Base-by-base conservation (phyloP, 805 yeast genomes). In the Starmerella powellii region DNA sequence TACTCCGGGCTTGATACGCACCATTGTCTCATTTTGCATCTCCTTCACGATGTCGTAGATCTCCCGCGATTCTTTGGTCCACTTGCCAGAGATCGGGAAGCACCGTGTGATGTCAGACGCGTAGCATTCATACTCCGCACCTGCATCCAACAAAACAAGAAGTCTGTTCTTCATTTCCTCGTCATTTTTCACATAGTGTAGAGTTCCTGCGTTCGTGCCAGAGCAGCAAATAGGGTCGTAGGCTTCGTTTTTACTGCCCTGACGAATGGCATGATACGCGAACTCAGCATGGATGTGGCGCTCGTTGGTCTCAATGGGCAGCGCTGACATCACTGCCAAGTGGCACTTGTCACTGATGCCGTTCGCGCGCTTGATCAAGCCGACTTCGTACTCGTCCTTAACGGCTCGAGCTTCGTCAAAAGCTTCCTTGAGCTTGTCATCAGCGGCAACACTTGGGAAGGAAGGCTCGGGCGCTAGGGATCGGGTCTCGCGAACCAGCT, bases 191-290 rank as follows among this genome's bases (percentile, higher is more conserved):
- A 82, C 77, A 57, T 87, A 88, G 60, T 88, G 98, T 46, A 88
- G 70, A 2, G 95, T 85, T 13, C 94, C 84, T 60, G 95, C 83
- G 50, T 78, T 76, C 26, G 93, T 78, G 0, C 97, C 98, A 2
- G 94, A 73, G 56, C 98, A 87, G 60, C 97, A 88, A 43, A 88
- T 86, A 16, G 97, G 96, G 57, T 88, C 96, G 57, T 88, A 88
- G 13, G 94, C 78, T 61, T 78, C 84, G 54, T 73, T 64, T 62
- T 86, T 87, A 8, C 95, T 80, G 8, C 97, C 97, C 62, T 88
- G 95, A 54, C 97, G 77, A 46, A 85, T 71, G 2, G 95, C 82
- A 61, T 88, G 97, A 60, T 88, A 88, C 38, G 82, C 72, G 60
- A 91, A 88, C 59, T 91, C 97, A 2, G 97, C 98, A 56, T 91